These are phyloP conservation scores for Penicillium psychrofluorescens DNA, from an alignment of 495 filamentous ascomycete species.

Conservation along the genomic window DNA sequence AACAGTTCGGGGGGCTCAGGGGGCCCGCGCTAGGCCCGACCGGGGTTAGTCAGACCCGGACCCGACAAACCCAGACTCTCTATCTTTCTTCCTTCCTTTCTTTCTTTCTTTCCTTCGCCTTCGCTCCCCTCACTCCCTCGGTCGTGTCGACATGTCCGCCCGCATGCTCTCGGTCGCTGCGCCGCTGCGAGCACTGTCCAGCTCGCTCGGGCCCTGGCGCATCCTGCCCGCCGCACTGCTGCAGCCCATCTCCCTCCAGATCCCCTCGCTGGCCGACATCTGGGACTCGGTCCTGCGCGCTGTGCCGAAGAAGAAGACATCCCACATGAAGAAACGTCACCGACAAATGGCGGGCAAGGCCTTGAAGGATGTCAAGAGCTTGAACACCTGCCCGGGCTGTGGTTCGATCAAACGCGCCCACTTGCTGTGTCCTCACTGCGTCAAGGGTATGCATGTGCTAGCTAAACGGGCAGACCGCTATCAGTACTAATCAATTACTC, in stretches of 20 bases:
- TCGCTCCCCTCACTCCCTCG: not conserved
- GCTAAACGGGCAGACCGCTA: not conserved
- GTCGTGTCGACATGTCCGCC: too few relatives aligned
- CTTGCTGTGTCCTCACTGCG: constrained; percentile 78
- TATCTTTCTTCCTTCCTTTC: constrained; percentile 6
- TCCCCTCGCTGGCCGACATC: constrained; percentile 59
- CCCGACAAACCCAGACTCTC: constrained; percentile 8
- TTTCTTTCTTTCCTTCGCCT: not conserved
- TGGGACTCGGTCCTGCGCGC: constrained; percentile 91
- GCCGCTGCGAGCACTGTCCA: constrained; percentile 11
- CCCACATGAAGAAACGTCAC: constrained; percentile 89
- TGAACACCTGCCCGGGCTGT: constrained; percentile 85
- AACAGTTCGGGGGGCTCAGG: constrained; percentile 16
- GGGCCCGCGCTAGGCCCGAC: constrained; percentile 24
- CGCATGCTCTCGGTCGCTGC: constrained; percentile 2
- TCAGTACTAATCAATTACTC: too few relatives aligned
- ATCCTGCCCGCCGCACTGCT: constrained; percentile 12
- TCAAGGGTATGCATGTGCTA: constrained; percentile 42
- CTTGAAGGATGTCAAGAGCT: constrained; percentile 75
- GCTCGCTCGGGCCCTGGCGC: constrained; percentile 6
- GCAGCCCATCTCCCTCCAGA: constrained; percentile 29
- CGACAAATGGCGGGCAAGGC: constrained; percentile 91
- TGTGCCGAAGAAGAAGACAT: constrained; percentile 98
- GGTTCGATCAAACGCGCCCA: constrained; percentile 83
- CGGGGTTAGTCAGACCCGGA: constrained; percentile 16